Evolutionary conservation across 2,329 filamentous ascomycete species (phyloP), one percentile per base, ranked within the genome.

Genomic region (Xylaria multiplex): DNA sequence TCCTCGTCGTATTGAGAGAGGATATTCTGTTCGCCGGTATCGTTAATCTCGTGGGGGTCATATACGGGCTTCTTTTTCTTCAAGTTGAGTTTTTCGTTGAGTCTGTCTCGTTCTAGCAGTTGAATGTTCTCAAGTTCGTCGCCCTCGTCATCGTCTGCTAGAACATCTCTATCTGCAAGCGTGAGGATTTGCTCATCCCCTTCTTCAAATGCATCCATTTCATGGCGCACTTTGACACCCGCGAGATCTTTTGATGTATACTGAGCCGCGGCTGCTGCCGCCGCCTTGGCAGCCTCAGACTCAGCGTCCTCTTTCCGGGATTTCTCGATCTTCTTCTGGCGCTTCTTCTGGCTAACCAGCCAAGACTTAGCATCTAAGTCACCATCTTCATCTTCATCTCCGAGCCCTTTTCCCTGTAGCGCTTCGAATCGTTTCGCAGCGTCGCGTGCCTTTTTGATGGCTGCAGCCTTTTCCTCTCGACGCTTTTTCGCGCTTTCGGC

Each of bases 1-100:
- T 97, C 95, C 70, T 98, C 96, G 73, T 98, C 96, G 75, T 99
- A 99, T 72, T 99, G 95, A 14, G 92, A 88, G 48, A 99, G 81
- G 27, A 99, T 89, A 6, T 86, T 86, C 19, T 85, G 85, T 64
- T 90, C 83, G 13, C 86, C 90, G 27, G 86, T 86, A 32, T 89
- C 85, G 50, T 91, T 90, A 40, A 90, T 82, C 64, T 90, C 89
- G 67, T 93, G 90, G 0, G 95, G 94, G 73, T 99, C 93, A 78
- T 99, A 99, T 1, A 89, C 90, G 0, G 91, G 90, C 76, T 91
- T 92, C 79, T 93, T 93, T 85, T 97, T 97, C 82, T 98, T 97
- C 46, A 94, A 80, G 48, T 96, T 90, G 13, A 97, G 81, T 71
- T 88, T 90, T 73, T 97, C 92, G 50, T 87, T 84, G 24, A 94